A percentile compares a stretch with the other conserved stretches of the same genome.
These are phyloP conservation scores for Mediolabrus comicus DNA, from an alignment of 108 stramenopile genomes.

Conservation along the genomic window DNA sequence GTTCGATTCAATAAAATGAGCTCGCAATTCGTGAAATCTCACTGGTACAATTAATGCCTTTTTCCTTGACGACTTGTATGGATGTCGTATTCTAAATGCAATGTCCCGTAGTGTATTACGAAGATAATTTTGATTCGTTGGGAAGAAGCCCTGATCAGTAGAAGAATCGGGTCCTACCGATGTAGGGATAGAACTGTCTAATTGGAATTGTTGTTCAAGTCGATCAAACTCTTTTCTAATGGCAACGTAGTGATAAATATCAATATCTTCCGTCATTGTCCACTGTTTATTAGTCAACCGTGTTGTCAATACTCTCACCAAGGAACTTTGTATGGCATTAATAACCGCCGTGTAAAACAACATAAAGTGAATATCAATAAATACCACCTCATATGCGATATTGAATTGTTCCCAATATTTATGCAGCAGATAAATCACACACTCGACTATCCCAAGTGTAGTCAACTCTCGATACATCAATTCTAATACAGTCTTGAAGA, in stretches of 20 bases:
- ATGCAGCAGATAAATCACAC: not conserved
- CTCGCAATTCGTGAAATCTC: slow-evolving; percentile 81
- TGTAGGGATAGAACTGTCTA: not conserved
- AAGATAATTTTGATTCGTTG: not conserved
- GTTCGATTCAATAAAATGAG: slow-evolving; percentile 79
- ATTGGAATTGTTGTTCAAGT: slow-evolving; percentile 27
- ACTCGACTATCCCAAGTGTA: slow-evolving; percentile 45
- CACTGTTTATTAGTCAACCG: slow-evolving; percentile 64
- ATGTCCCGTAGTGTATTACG: slow-evolving; percentile 3
- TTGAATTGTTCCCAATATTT: not conserved
- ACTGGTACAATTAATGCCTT: slow-evolving; percentile 68
- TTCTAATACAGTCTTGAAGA: slow-evolving; percentile 72
- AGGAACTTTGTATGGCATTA: slow-evolving; percentile 74
- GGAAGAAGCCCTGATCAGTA: not conserved
- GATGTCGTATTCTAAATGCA: slow-evolving; percentile 29
- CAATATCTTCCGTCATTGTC: slow-evolving; percentile 80
- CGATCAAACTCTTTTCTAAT: slow-evolving; percentile 86
- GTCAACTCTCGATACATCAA: slow-evolving; percentile 71
- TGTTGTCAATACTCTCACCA: slow-evolving; percentile 55
- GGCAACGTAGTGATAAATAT: slow-evolving; percentile 87
- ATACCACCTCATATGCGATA: slow-evolving; percentile 34
- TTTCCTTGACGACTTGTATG: slow-evolving; percentile 33
- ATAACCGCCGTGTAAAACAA: slow-evolving; percentile 86
- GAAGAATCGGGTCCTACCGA: not conserved
- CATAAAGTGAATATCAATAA: slow-evolving; percentile 88